Conservation (phyloP, 1,284 basidiomycete genomes). For the Mrakiaceae sp. region DNA sequence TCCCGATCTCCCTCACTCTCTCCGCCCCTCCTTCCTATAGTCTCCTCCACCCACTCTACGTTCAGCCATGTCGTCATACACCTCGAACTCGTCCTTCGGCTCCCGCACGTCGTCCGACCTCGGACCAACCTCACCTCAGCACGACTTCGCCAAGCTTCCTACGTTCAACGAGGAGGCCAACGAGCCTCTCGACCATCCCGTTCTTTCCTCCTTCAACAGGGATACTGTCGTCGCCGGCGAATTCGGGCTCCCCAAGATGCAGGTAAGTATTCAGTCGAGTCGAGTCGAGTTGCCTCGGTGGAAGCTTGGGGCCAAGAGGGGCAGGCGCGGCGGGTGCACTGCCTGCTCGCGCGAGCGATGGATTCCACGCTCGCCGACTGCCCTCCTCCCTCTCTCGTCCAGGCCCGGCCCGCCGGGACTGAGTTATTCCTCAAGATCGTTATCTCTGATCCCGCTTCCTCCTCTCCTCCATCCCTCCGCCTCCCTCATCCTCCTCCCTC, state of each 20-base stretch:
- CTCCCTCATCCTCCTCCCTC: not conserved
- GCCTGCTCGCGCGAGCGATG: not conserved
- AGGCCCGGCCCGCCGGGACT: no score
- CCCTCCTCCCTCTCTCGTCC: not conserved
- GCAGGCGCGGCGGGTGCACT: not conserved
- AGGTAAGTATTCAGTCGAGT: not conserved
- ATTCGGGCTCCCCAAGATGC: not conserved
- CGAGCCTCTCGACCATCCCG: slow-evolving; percentile 8
- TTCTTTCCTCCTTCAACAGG: not conserved
- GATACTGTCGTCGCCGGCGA: slow-evolving; percentile 1
- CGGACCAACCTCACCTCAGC: not conserved
- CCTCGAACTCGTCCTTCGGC: not conserved
- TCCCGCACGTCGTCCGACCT: not conserved
- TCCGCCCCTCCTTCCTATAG: no score
- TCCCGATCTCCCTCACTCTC: no score
- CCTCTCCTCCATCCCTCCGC: not conserved
- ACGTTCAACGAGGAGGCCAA: slow-evolving; percentile 1
- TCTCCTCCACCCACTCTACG: not conserved
- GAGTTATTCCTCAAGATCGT: not conserved
- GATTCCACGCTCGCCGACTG: not conserved
- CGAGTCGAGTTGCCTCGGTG: not conserved
- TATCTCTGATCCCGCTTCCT: not conserved
- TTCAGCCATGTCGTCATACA: not conserved
- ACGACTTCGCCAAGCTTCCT: not conserved
- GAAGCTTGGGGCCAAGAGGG: no score